These are phyloP conservation scores for Asterella californica DNA, from an alignment of 225 moss, liverwort and hornwort species.

Conservation along the genomic window DNA sequence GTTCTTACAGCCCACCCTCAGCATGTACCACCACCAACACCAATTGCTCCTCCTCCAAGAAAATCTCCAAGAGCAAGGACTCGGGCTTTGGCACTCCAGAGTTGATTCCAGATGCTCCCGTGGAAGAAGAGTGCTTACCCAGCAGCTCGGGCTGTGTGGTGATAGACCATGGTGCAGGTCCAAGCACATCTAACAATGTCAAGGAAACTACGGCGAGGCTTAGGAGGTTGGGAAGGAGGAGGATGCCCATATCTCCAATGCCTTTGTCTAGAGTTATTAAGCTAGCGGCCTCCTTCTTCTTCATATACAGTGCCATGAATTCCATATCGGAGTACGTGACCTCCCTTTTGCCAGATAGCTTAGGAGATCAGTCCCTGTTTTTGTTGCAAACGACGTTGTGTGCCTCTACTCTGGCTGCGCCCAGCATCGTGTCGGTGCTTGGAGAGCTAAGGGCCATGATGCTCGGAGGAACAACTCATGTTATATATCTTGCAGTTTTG, in stretches of 20 bases:
- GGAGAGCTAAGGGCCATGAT: conserved; percentile 32
- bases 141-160: neutral
- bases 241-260: conserved; percentile 2
- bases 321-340: conserved; percentile 32
- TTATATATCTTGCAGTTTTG: conserved; percentile 30
- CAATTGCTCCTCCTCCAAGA: neutral
- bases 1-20: neutral
- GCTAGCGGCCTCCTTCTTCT: conserved; percentile 28
- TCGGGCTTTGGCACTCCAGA: conserved; percentile 12
- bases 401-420: conserved; percentile 26
- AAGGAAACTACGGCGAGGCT: neutral
- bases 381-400: conserved; percentile 26
- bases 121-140: neutral
- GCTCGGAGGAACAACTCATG: conserved; percentile 30
- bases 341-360: conserved; percentile 24
- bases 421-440: conserved; percentile 25
- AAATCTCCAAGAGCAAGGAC: neutral
- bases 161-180: neutral
- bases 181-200: conserved; percentile 12
- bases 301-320: conserved; percentile 32
- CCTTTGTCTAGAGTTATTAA: conserved; percentile 25
- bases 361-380: conserved; percentile 29
- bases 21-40: neutral
- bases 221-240: neutral
- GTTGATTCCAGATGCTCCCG: neutral